A percentile compares a stretch with the other conserved stretches of the same genome.
phyloP scores from a whole-genome alignment of 2,329 filamentous ascomycete species.

The Didymella lethalis region DNA sequence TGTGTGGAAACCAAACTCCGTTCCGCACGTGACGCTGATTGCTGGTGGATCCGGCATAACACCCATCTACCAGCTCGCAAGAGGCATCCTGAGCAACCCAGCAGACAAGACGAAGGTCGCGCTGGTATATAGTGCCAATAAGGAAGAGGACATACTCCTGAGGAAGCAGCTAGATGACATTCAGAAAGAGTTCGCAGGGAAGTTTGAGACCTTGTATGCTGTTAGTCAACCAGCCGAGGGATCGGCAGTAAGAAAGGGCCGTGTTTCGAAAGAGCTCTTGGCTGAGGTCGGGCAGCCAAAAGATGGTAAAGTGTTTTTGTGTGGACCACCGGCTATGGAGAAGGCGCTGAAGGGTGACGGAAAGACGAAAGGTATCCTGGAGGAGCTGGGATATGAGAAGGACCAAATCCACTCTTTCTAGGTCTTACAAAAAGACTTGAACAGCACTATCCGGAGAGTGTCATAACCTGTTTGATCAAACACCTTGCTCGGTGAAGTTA shows the following conservation, averaged over 20 bases:
- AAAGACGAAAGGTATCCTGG: neutral
- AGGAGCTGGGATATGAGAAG: conserved; percentile 2
- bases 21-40: conserved; percentile 68
- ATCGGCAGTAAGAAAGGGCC: conserved; percentile 61
- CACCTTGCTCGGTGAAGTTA: too few relatives aligned
- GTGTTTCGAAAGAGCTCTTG: conserved; percentile 66
- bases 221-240: conserved; percentile 59
- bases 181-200: conserved; percentile 59
- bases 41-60: conserved; percentile 78
- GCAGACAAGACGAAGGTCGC: conserved; percentile 69
- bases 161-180: conserved; percentile 63
- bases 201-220: conserved; percentile 66
- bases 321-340: conserved; percentile 74
- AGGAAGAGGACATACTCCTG: conserved; percentile 68
- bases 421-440: neutral
- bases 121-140: conserved; percentile 72
- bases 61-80: conserved; percentile 71
- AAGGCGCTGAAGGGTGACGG: conserved; percentile 5
- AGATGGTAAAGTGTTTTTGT: conserved; percentile 70
- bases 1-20: conserved; percentile 56
- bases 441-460: neutral
- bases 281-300: conserved; percentile 53
- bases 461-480: too few relatives aligned
- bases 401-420: conserved; percentile 3
- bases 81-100: conserved; percentile 68